Percentiles rank a stretch among this genome's conserved stretches.
Conservation (phyloP, 495 filamentous ascomycete species). For the Xylaria longipes region DNA sequence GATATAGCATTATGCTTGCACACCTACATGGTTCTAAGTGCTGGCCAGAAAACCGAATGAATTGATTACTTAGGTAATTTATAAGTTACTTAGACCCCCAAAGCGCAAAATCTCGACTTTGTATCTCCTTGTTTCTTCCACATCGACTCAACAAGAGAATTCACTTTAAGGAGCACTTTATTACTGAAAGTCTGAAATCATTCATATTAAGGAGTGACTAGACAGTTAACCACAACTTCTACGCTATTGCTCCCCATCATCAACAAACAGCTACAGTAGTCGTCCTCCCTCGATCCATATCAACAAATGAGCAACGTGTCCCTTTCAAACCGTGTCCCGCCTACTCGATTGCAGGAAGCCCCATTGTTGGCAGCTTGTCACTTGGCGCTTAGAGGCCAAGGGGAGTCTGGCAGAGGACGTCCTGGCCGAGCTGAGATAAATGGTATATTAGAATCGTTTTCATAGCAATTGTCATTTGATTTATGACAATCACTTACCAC, state of each 20-base stretch:
- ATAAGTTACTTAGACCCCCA: background rate
- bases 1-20: background rate
- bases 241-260: background rate
- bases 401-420: slow-evolving; percentile 37
- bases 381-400: slow-evolving; percentile 29
- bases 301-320: background rate
- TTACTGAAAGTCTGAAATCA: background rate
- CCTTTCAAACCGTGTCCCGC: background rate
- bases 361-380: background rate
- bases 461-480: background rate
- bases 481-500: slow-evolving; percentile 31
- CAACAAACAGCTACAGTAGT: background rate
- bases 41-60: background rate
- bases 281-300: background rate
- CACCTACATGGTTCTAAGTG: background rate
- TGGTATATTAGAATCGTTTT: slow-evolving; percentile 18
- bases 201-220: slow-evolving; percentile 18
- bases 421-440: slow-evolving; percentile 30
- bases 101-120: background rate
- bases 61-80: background rate
- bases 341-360: background rate
- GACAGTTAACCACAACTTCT: slow-evolving; percentile 3
- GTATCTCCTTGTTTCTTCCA: background rate
- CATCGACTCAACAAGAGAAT: background rate
- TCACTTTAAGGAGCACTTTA: background rate